Evolutionary conservation across 164 flowering plant species (phyloP).

Genomic region (Brasenia schreberi): DNA sequence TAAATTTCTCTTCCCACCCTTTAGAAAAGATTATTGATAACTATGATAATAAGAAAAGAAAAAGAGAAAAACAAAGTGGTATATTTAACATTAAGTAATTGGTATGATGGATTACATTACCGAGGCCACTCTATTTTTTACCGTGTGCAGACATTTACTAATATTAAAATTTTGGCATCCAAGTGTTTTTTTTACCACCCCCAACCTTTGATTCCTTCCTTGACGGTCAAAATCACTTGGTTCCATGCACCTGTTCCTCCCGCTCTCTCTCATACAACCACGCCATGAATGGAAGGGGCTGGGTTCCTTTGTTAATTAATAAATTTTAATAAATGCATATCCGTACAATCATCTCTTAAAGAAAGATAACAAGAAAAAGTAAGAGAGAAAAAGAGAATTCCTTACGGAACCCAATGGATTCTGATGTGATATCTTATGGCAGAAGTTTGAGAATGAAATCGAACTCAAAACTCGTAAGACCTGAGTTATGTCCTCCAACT

Average conservation of each 20-base stretch:
- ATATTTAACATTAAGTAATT: conserved; percentile 1
- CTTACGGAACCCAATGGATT: conserved; percentile 4
- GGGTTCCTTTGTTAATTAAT: conserved; percentile 4
- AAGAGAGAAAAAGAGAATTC: conserved; percentile 1
- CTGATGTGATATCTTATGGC: conserved; percentile 19
- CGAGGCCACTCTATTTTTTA: conserved; percentile 20
- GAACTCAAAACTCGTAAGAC: conserved; percentile 38
- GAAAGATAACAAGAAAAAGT: not conserved
- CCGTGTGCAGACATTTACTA: conserved; percentile 31
- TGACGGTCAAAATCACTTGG: conserved; percentile 53
- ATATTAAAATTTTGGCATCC: conserved; percentile 12
- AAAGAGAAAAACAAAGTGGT: not conserved
- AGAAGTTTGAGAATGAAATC: conserved; percentile 25
- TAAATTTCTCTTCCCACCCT: no score
- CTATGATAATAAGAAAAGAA: not conserved
- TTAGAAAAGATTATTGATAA: not conserved
- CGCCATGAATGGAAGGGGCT: not conserved
- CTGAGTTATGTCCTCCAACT: conserved; percentile 49
- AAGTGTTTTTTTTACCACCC: conserved; percentile 33
- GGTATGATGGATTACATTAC: conserved; percentile 18
- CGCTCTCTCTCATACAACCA: not conserved
- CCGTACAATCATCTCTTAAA: not conserved
- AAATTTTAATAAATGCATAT: not conserved
- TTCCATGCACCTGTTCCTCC: conserved; percentile 8
- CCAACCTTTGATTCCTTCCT: conserved; percentile 34